phyloP scores from a whole-genome alignment of 345 rosid species.

The Pugionium cornutum region DNA sequence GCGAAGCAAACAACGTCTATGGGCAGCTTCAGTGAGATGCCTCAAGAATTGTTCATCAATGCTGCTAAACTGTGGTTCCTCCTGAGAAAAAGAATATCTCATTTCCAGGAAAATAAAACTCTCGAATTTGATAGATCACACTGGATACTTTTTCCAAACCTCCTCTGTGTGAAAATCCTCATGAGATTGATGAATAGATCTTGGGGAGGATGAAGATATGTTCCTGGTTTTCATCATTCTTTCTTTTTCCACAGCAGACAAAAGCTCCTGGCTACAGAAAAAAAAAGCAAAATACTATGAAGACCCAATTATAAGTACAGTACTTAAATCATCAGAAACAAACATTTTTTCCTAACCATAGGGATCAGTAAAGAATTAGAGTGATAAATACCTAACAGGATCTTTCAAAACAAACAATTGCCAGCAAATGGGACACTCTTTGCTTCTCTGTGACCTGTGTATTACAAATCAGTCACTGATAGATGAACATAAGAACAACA shows the following conservation, averaged over 20 bases:
- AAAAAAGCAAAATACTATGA: not conserved
- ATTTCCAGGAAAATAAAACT: not conserved
- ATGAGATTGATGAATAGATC: slow-evolving; percentile 30
- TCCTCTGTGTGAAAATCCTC: slow-evolving; percentile 53
- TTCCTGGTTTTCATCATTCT: slow-evolving; percentile 53
- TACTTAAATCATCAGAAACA: not conserved
- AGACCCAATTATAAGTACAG: not conserved
- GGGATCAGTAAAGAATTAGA: not conserved
- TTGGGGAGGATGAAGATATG: slow-evolving; percentile 37
- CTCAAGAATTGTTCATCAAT: slow-evolving; percentile 64
- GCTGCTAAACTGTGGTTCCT: slow-evolving; percentile 50
- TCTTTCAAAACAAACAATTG: slow-evolving; percentile 66
- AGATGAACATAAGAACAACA: not conserved
- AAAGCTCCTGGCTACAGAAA: slow-evolving; percentile 75
- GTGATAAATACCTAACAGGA: slow-evolving; percentile 56
- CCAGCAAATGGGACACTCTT: slow-evolving; percentile 95
- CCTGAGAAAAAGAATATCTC: slow-evolving; percentile 41
- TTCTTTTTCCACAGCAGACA: slow-evolving; percentile 66
- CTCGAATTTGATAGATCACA: slow-evolving; percentile 3
- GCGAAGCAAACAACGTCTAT: slow-evolving; percentile 50
- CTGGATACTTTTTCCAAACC: slow-evolving; percentile 39
- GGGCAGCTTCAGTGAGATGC: slow-evolving; percentile 61
- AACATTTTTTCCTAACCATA: not conserved
- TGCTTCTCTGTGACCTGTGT: slow-evolving; percentile 91
- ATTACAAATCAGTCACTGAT: slow-evolving; percentile 27